These are phyloP conservation scores for Plasmodium gonderi DNA, from an alignment of 169 alveolate genomes.

Conservation along the genomic window DNA sequence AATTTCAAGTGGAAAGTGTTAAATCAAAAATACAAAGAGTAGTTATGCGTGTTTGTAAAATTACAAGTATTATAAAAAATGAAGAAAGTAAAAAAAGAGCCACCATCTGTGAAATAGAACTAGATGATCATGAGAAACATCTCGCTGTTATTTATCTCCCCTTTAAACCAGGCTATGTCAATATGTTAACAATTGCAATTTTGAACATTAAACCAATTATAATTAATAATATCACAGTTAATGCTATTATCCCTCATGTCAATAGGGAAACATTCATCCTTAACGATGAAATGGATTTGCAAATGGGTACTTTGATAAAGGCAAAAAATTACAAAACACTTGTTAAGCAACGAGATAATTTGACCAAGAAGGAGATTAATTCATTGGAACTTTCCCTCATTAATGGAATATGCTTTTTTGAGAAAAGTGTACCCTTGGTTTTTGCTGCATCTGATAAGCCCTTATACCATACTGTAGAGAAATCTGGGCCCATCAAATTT, in stretches of 20 bases:
- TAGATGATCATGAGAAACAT: slow-evolving; percentile 30
- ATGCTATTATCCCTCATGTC: slow-evolving; percentile 69
- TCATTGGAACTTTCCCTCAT: slow-evolving; percentile 33
- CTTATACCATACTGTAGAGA: slow-evolving; percentile 20
- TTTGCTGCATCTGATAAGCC: slow-evolving; percentile 44
- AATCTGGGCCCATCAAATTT: slow-evolving; percentile 22
- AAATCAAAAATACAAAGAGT: slow-evolving; percentile 56
- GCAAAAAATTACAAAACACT: slow-evolving; percentile 57
- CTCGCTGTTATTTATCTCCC: slow-evolving; percentile 37
- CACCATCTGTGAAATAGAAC: slow-evolving; percentile 41
- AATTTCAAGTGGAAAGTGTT: slow-evolving; percentile 40
- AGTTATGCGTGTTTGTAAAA: slow-evolving; percentile 57
- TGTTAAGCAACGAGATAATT: slow-evolving; percentile 67
- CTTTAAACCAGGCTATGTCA: not conserved
- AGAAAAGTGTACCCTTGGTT: slow-evolving; percentile 52
- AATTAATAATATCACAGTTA: slow-evolving; percentile 52
- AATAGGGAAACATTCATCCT: slow-evolving; percentile 18
- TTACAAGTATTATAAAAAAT: slow-evolving; percentile 7
- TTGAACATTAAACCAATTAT: slow-evolving; percentile 54
- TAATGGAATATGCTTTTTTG: slow-evolving; percentile 39
- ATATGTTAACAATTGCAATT: slow-evolving; percentile 31
- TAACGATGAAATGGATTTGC: slow-evolving; percentile 8
- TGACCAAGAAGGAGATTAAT: slow-evolving; percentile 45
- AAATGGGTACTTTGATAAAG: slow-evolving; percentile 38
- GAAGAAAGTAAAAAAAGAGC: not conserved